Base-by-base conservation (phyloP, 1,284 basidiomycete species). In the Naganishia sp. region DNA sequence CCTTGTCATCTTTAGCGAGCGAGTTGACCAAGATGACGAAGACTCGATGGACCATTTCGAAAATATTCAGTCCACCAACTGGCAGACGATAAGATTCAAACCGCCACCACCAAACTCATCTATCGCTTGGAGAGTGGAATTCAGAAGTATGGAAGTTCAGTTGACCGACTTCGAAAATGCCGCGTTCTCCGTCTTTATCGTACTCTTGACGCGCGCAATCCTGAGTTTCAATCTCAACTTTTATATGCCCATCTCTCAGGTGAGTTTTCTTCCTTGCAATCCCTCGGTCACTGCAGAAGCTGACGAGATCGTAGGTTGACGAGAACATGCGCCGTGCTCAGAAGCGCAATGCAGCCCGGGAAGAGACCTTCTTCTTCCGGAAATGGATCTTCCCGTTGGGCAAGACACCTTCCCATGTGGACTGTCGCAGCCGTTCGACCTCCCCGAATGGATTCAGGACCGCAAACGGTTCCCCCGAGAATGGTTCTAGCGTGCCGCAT, bases 141-240 rank as follows among this genome's bases (percentile, higher is more conserved):
- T 99, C 81, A 85, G 96, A 57, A 92, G 90, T 74, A 99, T 99
- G 96, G 96, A 99, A 79, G 92, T 99, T 2, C 96, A 99, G 77
- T 86, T 96, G 74, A 99, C 96, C 23, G 96, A 99, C 81, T 99
- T 94, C 77, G 96, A 99, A 82, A 99, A 99, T 77, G 96, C 96
- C 0, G 94, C 96, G 1, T 97, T 94, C 77, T 87, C 91, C 36
- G 86, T 98, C 52, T 99, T 99, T 78, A 86, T 96, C 68, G 93
- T 98, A 6, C 85, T 99, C 39, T 83, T 99, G 9, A 94, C 95
- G 0, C 85, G 95, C 50, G 94, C 94, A 0, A 96, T 99, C 71
- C 84, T 98, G 69, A 87, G 84, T 71, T 94, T 93, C 79, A 89
- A 90, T 67, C 82, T 98, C 68, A 97, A 98, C 80, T 90, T 98